Evolutionary conservation across 148 eudicot genomes (phyloP), one percentile per base, ranked within the genome.

Genomic region (Camellia lanceoleosa): DNA sequence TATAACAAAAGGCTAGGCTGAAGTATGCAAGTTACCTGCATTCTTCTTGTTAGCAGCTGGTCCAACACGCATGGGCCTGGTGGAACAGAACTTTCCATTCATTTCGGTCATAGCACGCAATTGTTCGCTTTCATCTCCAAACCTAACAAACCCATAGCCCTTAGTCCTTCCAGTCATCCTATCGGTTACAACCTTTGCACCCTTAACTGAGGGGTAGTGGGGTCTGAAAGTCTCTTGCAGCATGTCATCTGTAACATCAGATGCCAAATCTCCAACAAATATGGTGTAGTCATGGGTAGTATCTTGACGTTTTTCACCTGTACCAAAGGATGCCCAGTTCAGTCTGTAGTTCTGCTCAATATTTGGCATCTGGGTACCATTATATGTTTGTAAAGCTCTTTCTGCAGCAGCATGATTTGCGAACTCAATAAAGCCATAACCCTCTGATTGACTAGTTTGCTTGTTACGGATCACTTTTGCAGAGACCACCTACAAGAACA

Each of bases 121-220:
- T 71, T 92, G 97, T 80, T 96, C 98, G 80, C 87, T 82, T 83
- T 96, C 98, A 87, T 96, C 99, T 12, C 86, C 87, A 80, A 96
- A 96, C 75, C 86, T 89, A 42, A 96, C 99, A 89, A 96, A 96
- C 19, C 99, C 99, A 85, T 91, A 96, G 71, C 99, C 98, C 83
- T 96, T 96, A 2, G 95, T 79, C 62, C 99, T 86, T 56, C 97
- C 94, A 47, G 97, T 93, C 49, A 79, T 42, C 84, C 86, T 86
- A 86, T 96, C 99, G 20, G 94, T 92, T 47, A 94, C 99, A 82
- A 96, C 97, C 82, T 94, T 96, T 62, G 99, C 98, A 84, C 97
- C 91, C 86, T 89, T 96, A 8, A 96, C 92, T 60, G 99, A 96
- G 56, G 89, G 84, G 83, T 91, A 96, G 46, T 84, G 89, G 49